phyloP scores from a whole-genome alignment of 108 stramenopile species.

The Stephanodiscus minutulus region DNA sequence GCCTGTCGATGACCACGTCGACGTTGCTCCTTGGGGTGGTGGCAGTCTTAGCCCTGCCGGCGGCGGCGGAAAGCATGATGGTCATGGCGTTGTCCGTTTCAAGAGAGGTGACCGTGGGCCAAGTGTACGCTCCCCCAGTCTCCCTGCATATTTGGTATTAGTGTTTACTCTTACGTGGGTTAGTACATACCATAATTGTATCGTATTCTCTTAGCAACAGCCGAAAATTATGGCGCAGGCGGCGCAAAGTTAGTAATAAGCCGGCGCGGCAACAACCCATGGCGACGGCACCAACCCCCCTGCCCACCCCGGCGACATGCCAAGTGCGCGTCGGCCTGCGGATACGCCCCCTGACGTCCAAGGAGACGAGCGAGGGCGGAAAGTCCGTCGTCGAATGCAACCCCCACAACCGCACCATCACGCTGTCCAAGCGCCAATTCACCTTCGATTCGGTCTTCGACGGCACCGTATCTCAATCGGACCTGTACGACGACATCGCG shows the following conservation, averaged over 20 bases:
- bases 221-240: too few relatives aligned
- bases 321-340: slow-evolving; percentile 80
- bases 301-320: slow-evolving; percentile 2
- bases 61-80: neutral
- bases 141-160: too few relatives aligned
- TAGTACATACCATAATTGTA: too few relatives aligned
- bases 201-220: too few relatives aligned
- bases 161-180: too few relatives aligned
- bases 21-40: slow-evolving; percentile 19
- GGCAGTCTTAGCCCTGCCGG: neutral
- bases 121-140: too few relatives aligned
- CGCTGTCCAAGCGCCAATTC: slow-evolving; percentile 58
- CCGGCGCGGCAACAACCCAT: too few relatives aligned
- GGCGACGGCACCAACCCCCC: slow-evolving; percentile 2
- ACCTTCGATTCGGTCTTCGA: slow-evolving; percentile 85
- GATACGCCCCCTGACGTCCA: slow-evolving; percentile 68
- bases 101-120: neutral
- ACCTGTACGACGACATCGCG: slow-evolving; percentile 71
- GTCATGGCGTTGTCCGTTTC: neutral
- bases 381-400: slow-evolving; percentile 45
- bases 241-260: too few relatives aligned
- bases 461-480: slow-evolving; percentile 47
- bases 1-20: slow-evolving; percentile 22
- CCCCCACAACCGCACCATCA: slow-evolving; percentile 46
- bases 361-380: slow-evolving; percentile 69